Conservation (phyloP, 805 yeast genomes). For the Grigorovia transvaalensis region DNA sequence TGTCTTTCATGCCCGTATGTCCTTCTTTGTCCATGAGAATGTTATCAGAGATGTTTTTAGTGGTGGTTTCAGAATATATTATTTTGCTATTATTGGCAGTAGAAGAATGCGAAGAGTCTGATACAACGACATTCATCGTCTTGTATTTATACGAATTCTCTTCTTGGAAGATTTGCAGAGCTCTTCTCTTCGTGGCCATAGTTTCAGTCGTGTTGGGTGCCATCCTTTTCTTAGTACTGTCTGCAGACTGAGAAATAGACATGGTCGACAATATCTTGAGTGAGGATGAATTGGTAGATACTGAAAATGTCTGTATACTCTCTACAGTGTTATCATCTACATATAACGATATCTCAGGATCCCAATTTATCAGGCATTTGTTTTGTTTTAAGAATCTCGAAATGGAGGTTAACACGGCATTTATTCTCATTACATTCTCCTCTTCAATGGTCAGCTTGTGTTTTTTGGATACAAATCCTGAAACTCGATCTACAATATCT, state of each 20-base stretch:
- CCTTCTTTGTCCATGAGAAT: neutral
- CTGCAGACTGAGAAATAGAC: neutral
- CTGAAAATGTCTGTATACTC: neutral
- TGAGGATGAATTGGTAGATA: neutral
- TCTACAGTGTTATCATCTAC: neutral
- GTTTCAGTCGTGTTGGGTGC: neutral
- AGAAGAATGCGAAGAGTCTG: neutral
- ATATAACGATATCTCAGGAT: neutral
- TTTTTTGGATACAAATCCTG: conserved; percentile 4
- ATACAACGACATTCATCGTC: neutral
- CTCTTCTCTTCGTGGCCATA: too few species aligned
- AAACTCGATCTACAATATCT: conserved; percentile 4
- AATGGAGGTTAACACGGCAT: conserved; percentile 8
- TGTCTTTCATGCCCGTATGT: neutral
- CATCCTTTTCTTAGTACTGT: neutral
- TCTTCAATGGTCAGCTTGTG: conserved; percentile 3
- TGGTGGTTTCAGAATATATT: neutral
- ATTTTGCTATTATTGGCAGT: neutral
- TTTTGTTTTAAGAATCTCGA: conserved; percentile 9
- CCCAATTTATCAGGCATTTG: conserved; percentile 6
- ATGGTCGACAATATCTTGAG: neutral
- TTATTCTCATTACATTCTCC: conserved; percentile 6
- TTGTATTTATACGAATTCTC: neutral
- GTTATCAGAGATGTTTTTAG: neutral
- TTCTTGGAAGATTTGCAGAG: too few species aligned